These are phyloP conservation scores for Gigaspora rosea DNA, from an alignment of 192 early-diverging fungal species.

Conservation along the genomic window DNA sequence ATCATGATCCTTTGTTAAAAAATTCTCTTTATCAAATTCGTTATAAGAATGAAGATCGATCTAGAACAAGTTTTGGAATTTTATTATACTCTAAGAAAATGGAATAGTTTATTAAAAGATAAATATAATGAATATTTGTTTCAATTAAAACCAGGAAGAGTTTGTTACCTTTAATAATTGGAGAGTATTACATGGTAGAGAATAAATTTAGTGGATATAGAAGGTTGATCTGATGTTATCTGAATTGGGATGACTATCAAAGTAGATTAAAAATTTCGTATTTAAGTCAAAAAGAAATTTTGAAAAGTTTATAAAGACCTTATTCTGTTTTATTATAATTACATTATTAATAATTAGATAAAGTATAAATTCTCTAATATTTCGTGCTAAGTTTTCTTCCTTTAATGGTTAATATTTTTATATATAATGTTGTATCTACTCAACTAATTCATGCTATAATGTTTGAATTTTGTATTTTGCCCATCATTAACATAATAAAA, in stretches of 20 bases:
- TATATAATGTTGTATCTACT: too few species aligned
- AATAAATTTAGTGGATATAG: conserved; percentile 72
- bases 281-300: conserved; percentile 5
- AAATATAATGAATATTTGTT: conserved; percentile 66
- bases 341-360: too few species aligned
- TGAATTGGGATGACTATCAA: conserved; percentile 76
- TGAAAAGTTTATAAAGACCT: background rate
- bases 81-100: conserved; percentile 70
- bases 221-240: conserved; percentile 68
- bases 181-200: conserved; percentile 78
- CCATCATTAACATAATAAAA: too few species aligned
- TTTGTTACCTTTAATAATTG: conserved; percentile 83
- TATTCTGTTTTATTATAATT: too few species aligned
- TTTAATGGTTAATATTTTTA: too few species aligned
- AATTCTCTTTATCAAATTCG: conserved; percentile 64
- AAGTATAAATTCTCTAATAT: too few species aligned
- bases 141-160: conserved; percentile 66
- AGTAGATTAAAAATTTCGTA: conserved; percentile 42
- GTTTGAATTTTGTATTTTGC: too few species aligned
- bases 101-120: conserved; percentile 60
- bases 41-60: conserved; percentile 86
- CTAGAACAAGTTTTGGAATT: conserved; percentile 59
- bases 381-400: too few species aligned
- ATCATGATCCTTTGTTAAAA: conserved; percentile 54
- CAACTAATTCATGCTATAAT: too few species aligned